These are phyloP conservation scores for Salicornia ramosissima DNA, from an alignment of 148 eudicot genomes.

Conservation along the genomic window DNA sequence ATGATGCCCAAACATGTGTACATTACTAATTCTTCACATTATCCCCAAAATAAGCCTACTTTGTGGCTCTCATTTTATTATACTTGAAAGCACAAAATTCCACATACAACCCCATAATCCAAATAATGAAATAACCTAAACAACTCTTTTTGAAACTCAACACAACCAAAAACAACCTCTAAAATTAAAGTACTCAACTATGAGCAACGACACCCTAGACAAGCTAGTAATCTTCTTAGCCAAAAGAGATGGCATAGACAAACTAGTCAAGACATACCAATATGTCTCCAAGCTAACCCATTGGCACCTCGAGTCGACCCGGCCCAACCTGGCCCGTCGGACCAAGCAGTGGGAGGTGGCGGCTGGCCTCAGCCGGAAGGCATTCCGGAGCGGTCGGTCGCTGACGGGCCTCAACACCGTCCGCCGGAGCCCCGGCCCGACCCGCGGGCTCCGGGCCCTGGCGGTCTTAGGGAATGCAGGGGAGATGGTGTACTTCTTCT, in stretches of 20 bases:
- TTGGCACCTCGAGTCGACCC: constrained; percentile 48
- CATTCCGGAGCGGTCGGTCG: constrained; percentile 75
- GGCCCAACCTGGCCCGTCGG: constrained; percentile 48
- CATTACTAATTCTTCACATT: constrained; percentile 21
- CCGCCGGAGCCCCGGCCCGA: constrained; percentile 59
- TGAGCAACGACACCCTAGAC: constrained; percentile 76
- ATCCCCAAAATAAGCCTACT: constrained; percentile 24
- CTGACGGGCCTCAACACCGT: constrained; percentile 72
- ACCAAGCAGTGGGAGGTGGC: constrained; percentile 91
- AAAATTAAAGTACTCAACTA: constrained; percentile 19
- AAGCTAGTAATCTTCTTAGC: constrained; percentile 89
- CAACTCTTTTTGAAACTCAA: constrained; percentile 5
- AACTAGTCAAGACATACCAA: constrained; percentile 93
- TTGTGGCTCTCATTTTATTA: constrained; percentile 42
- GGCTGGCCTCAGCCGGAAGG: constrained; percentile 81
- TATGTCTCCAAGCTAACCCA: constrained; percentile 80
- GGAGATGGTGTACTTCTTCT: constrained; percentile 96
- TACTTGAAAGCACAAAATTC: constrained; percentile 12
- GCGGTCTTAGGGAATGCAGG: constrained; percentile 80
- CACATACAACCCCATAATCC: constrained; percentile 16
- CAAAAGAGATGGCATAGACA: constrained; percentile 93
- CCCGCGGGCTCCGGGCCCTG: constrained; percentile 41
- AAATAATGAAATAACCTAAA: background rate
- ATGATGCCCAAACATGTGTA: constrained; percentile 33
- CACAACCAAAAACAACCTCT: background rate